Evolutionary conservation across 1,139 yeast species (phyloP).

Genomic region (Saccharomyces hybrid): DNA sequence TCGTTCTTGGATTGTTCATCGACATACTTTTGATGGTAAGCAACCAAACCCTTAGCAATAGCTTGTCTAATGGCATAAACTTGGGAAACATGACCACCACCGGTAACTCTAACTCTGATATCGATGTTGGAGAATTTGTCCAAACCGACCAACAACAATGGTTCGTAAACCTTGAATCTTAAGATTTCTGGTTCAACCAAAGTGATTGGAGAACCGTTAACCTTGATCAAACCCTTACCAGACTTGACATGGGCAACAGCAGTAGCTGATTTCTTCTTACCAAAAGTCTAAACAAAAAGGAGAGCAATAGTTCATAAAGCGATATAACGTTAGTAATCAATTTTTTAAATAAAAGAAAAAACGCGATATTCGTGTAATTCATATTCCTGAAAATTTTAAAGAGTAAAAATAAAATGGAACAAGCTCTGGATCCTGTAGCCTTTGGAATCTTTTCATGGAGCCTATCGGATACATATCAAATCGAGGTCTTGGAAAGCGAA

Average conservation of each 20-base stretch:
- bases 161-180: conserved; percentile 99
- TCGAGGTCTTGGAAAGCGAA: no score
- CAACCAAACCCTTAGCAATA: conserved; percentile 98
- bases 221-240: conserved; percentile 98
- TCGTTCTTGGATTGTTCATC: conserved; percentile 99
- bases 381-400: background rate
- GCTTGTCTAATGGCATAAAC: conserved; percentile 99
- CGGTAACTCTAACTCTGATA: conserved; percentile 97
- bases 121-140: conserved; percentile 98
- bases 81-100: conserved; percentile 99
- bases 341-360: conserved; percentile 3
- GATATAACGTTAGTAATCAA: background rate
- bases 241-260: conserved; percentile 99
- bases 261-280: conserved; percentile 99
- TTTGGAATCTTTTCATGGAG: no score
- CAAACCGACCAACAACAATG: conserved; percentile 94
- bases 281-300: conserved; percentile 66
- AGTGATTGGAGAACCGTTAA: conserved; percentile 98
- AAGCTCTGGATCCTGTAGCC: no score
- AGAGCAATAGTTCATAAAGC: conserved; percentile 3
- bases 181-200: conserved; percentile 98
- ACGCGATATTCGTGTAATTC: background rate
- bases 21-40: conserved; percentile 98
- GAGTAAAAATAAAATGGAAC: background rate
- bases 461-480: no score